Evolutionary conservation across 805 yeast species (phyloP).

Genomic region (Danielia oregonensis): DNA sequence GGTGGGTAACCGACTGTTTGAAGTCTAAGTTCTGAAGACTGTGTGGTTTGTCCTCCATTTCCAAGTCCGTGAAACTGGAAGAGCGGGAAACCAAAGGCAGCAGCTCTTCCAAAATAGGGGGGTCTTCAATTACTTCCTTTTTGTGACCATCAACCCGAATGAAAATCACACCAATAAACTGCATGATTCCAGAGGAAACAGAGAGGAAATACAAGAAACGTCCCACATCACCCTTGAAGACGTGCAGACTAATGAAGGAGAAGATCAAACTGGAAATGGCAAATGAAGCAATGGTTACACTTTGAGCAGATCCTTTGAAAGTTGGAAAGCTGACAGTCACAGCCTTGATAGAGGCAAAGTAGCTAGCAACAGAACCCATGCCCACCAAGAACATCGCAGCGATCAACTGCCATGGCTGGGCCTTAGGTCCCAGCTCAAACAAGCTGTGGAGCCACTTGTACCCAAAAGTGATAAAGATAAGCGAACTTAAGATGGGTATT

Average conservation of each 20-base stretch:
- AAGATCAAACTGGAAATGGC: slow-evolving; percentile 31
- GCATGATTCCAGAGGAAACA: slow-evolving; percentile 21
- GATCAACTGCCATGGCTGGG: slow-evolving; percentile 15
- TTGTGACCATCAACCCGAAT: slow-evolving; percentile 27
- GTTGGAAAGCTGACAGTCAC: slow-evolving; percentile 30
- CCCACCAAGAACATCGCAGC: slow-evolving; percentile 30
- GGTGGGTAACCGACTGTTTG: slow-evolving; percentile 22
- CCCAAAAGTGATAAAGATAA: slow-evolving; percentile 22
- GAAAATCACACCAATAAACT: slow-evolving; percentile 26
- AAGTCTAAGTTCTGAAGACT: slow-evolving; percentile 16
- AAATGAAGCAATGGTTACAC: slow-evolving; percentile 34
- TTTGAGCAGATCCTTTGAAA: slow-evolving; percentile 33
- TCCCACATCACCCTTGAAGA: slow-evolving; percentile 21
- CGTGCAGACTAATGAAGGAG: slow-evolving; percentile 18
- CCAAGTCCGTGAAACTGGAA: background rate
- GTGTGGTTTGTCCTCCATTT: background rate
- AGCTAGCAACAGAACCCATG: slow-evolving; percentile 30
- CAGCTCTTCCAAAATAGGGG: background rate
- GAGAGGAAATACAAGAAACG: slow-evolving; percentile 23
- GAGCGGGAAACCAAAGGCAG: background rate
- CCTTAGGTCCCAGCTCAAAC: slow-evolving; percentile 18
- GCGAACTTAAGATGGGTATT: slow-evolving; percentile 27
- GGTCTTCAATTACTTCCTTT: slow-evolving; percentile 1
- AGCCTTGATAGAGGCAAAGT: slow-evolving; percentile 32
- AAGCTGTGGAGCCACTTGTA: slow-evolving; percentile 25